Evolutionary conservation across 225 moss, liverwort and hornwort genomes (phyloP).

Genomic region (Sphagnum tenellum): DNA sequence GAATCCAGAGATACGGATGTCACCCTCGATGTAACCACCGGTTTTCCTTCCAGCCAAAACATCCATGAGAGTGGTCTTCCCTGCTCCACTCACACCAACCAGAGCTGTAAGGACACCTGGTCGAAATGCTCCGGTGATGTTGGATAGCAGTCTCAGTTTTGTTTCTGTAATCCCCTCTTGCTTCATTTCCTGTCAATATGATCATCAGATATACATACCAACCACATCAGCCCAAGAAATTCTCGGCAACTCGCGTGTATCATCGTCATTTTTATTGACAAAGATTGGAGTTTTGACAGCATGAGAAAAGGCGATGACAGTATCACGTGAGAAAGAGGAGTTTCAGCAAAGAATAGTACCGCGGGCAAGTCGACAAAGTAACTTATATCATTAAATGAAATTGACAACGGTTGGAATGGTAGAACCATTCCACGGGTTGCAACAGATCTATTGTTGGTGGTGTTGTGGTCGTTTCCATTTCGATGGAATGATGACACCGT

Average conservation of each 20-base stretch:
- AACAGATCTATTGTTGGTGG: not conserved
- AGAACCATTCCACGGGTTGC: constrained; percentile 58
- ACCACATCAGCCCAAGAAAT: no score
- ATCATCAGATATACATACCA: no score
- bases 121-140: constrained; percentile 54
- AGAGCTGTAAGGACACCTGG: constrained; percentile 59
- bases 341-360: constrained; percentile 8
- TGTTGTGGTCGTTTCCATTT: no score
- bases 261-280: no score
- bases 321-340: not conserved
- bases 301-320: not conserved
- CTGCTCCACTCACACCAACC: constrained; percentile 61
- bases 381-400: constrained; percentile 58
- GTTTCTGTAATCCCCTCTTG: constrained; percentile 37
- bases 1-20: constrained; percentile 67
- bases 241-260: no score
- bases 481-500: no score
- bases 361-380: constrained; percentile 74
- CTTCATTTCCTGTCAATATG: constrained; percentile 38
- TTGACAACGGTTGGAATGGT: constrained; percentile 58
- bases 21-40: constrained; percentile 74
- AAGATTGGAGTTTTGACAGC: no score
- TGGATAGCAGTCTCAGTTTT: constrained; percentile 38
- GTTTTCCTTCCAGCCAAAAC: constrained; percentile 83
- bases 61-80: constrained; percentile 92